phyloP scores from a whole-genome alignment of 2,329 filamentous ascomycete genomes.

The Sporothrix curviconia region DNA sequence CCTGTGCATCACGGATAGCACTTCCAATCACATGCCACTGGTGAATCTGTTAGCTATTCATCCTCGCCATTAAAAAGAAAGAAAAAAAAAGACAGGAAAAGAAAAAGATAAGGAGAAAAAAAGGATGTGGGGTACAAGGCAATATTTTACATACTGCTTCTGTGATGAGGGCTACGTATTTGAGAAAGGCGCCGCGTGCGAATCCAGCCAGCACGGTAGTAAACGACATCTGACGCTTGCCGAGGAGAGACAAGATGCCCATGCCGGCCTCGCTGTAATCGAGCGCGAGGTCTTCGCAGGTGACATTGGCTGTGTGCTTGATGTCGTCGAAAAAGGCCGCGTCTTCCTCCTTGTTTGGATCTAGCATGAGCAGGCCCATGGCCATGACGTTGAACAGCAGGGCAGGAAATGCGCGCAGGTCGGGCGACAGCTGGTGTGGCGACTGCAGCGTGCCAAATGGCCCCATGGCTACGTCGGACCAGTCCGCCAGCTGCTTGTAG shows the following conservation, averaged over 20 bases:
- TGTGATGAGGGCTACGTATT: constrained; percentile 52
- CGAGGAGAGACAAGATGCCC: constrained; percentile 46
- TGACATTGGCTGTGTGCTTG: constrained; percentile 54
- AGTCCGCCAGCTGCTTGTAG: constrained; percentile 43
- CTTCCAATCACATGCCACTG: constrained; percentile 51
- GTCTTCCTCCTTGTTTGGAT: constrained; percentile 35
- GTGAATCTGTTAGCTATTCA: neutral
- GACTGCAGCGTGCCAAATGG: constrained; percentile 46
- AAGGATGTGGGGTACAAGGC: too few relatives aligned
- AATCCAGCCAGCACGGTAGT: constrained; percentile 54
- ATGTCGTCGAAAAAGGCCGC: constrained; percentile 44
- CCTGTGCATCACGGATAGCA: constrained; percentile 55
- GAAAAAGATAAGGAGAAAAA: neutral
- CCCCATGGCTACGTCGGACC: constrained; percentile 38
- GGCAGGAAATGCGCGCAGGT: constrained; percentile 52
- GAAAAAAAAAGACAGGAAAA: neutral
- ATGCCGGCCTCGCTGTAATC: constrained; percentile 56
- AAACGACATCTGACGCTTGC: constrained; percentile 50
- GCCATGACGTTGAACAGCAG: constrained; percentile 54
- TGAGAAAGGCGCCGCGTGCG: constrained; percentile 49
- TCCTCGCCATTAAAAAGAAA: neutral
- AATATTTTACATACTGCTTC: constrained; percentile 50
- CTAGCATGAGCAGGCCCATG: constrained; percentile 46
- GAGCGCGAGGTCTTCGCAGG: constrained; percentile 52
- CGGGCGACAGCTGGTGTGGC: constrained; percentile 42